A percentile compares a stretch with the other conserved stretches of the same genome.
Evolutionary conservation across 2,329 filamentous ascomycete genomes (phyloP).

Genomic region (Hypoxylon sp.): DNA sequence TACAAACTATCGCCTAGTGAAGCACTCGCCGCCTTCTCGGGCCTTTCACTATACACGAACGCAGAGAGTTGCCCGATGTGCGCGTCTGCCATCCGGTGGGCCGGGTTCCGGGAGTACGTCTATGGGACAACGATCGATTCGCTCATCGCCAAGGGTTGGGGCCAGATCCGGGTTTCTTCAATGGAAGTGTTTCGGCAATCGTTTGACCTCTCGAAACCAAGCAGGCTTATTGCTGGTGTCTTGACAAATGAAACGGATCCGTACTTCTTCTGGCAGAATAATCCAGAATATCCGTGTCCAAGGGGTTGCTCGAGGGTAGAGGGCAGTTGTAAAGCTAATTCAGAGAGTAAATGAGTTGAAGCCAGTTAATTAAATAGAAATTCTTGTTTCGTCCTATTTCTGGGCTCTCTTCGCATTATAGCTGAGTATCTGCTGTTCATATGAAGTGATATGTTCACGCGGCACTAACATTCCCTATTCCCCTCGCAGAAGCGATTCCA

Average conservation of each 20-base stretch:
- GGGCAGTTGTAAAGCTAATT: slow-evolving; percentile 33
- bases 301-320: slow-evolving; percentile 30
- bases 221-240: slow-evolving; percentile 61
- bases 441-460: background rate
- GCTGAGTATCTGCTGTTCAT: background rate
- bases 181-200: slow-evolving; percentile 63
- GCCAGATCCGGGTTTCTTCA: slow-evolving; percentile 64
- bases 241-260: slow-evolving; percentile 68
- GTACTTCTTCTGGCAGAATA: slow-evolving; percentile 69
- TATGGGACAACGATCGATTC: slow-evolving; percentile 66
- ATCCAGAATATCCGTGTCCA: slow-evolving; percentile 46
- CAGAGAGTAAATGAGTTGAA: background rate
- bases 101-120: slow-evolving; percentile 69
- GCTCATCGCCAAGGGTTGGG: slow-evolving; percentile 64
- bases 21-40: slow-evolving; percentile 61
- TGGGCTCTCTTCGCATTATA: background rate
- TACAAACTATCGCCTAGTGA: slow-evolving; percentile 60
- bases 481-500: background rate
- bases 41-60: slow-evolving; percentile 69
- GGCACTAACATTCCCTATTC: background rate
- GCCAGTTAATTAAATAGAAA: background rate
- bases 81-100: slow-evolving; percentile 69
- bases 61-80: slow-evolving; percentile 72
- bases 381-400: background rate
- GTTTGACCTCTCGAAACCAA: slow-evolving; percentile 53